These are phyloP conservation scores for Trichosanthes truncata DNA, from an alignment of 306 rosid genomes.

Conservation along the genomic window DNA sequence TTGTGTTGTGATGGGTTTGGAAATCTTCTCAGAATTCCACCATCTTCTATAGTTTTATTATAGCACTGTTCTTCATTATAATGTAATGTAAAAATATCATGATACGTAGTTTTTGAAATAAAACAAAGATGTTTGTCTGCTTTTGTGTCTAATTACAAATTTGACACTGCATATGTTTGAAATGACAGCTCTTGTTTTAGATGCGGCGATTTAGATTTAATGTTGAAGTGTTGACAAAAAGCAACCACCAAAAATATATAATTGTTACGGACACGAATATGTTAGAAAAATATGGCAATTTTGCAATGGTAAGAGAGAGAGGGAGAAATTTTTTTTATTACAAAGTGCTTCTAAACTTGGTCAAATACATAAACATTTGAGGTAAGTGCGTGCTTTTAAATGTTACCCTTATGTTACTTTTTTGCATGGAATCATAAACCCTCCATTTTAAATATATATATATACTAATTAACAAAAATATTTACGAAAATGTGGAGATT, in stretches of 20 bases:
- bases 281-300: background rate
- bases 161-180: background rate
- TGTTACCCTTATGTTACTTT: too few relatives aligned
- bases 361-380: too few relatives aligned
- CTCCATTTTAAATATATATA: too few relatives aligned
- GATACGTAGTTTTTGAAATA: background rate
- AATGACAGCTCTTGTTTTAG: background rate
- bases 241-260: background rate
- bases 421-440: too few relatives aligned
- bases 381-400: too few relatives aligned
- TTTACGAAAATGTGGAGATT: too few relatives aligned
- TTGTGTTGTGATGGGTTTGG: background rate
- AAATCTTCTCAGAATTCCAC: conserved; percentile 1
- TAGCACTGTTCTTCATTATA: background rate
- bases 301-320: too few relatives aligned
- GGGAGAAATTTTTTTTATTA: too few relatives aligned
- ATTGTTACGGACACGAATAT: too few relatives aligned
- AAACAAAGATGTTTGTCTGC: background rate
- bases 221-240: background rate
- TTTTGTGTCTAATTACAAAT: background rate
- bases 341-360: too few relatives aligned
- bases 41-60: background rate
- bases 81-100: background rate
- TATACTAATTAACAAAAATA: too few relatives aligned
- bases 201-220: background rate